A percentile compares a stretch with the other conserved stretches of the same genome.
Evolutionary conservation across 2,329 filamentous ascomycete genomes (phyloP).

Genomic region (Thielaviopsis euricoi): DNA sequence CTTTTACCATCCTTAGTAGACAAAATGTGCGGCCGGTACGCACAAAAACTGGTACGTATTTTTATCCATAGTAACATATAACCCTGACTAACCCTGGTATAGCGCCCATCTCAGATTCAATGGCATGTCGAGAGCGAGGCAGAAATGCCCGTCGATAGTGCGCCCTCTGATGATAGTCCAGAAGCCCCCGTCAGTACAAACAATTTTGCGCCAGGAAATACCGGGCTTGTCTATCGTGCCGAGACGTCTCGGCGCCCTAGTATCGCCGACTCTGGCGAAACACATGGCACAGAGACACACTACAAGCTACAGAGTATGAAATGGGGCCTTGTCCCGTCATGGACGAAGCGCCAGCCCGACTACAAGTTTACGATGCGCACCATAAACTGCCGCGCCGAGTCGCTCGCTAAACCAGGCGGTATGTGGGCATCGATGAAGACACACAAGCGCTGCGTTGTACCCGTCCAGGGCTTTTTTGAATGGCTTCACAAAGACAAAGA

Average conservation of each 20-base stretch:
- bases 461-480: slow-evolving; percentile 91
- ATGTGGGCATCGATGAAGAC: slow-evolving; percentile 92
- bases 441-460: slow-evolving; percentile 69
- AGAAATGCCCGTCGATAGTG: slow-evolving; percentile 55
- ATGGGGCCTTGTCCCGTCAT: slow-evolving; percentile 89
- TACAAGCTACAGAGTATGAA: slow-evolving; percentile 89
- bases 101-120: slow-evolving; percentile 66
- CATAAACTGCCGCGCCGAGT: slow-evolving; percentile 91
- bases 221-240: slow-evolving; percentile 74
- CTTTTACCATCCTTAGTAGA: not conserved
- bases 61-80: not conserved
- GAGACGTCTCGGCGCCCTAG: slow-evolving; percentile 34
- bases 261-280: not conserved
- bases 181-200: slow-evolving; percentile 53
- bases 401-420: slow-evolving; percentile 54
- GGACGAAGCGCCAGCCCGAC: slow-evolving; percentile 72
- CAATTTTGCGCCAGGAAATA: slow-evolving; percentile 82
- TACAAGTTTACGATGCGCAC: slow-evolving; percentile 68
- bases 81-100: slow-evolving; percentile 17
- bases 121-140: slow-evolving; percentile 51
- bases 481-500: slow-evolving; percentile 78
- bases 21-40: slow-evolving; percentile 24
- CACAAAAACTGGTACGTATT: slow-evolving; percentile 20
- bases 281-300: slow-evolving; percentile 21
- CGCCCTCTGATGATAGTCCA: slow-evolving; percentile 52